Conservation (phyloP, 495 filamentous ascomycete genomes). For the Aspergillus olivimuriae region DNA sequence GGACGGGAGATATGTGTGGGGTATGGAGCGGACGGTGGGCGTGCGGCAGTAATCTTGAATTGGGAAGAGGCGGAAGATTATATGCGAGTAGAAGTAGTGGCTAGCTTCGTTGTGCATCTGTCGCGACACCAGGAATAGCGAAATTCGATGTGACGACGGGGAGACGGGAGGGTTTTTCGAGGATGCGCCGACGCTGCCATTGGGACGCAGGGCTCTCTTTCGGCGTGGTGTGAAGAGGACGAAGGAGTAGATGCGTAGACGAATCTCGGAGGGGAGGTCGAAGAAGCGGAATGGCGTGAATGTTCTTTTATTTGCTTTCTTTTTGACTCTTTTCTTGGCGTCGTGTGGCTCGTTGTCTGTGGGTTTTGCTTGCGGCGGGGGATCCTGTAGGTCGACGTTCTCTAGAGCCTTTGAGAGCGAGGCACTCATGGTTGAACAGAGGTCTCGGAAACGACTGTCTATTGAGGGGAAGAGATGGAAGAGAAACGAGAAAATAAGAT, state of each 20-base stretch:
- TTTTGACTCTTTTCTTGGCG: conserved; percentile 11
- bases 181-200: conserved; percentile 62
- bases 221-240: conserved; percentile 47
- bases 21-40: conserved; percentile 36
- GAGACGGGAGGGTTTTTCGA: conserved; percentile 55
- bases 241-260: conserved; percentile 60
- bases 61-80: conserved; percentile 74
- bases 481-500: conserved; percentile 1
- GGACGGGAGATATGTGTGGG: conserved; percentile 55
- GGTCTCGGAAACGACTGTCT: too few species aligned
- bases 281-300: conserved; percentile 61
- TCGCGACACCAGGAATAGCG: conserved; percentile 55
- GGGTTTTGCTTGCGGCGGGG: too few species aligned
- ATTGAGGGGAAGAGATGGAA: conserved; percentile 5
- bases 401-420: conserved; percentile 16
- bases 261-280: conserved; percentile 70
- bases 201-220: conserved; percentile 18
- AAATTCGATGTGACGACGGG: conserved; percentile 42
- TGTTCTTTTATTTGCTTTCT: conserved; percentile 6
- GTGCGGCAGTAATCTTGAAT: conserved; percentile 64
- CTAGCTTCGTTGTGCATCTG: conserved; percentile 67
- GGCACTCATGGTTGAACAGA: conserved; percentile 8
- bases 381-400: conserved; percentile 12
- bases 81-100: conserved; percentile 65
- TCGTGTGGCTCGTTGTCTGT: too few species aligned